These are phyloP conservation scores for Suillus clintonianus DNA, from an alignment of 768 basidiomycete species.

Conservation along the genomic window DNA sequence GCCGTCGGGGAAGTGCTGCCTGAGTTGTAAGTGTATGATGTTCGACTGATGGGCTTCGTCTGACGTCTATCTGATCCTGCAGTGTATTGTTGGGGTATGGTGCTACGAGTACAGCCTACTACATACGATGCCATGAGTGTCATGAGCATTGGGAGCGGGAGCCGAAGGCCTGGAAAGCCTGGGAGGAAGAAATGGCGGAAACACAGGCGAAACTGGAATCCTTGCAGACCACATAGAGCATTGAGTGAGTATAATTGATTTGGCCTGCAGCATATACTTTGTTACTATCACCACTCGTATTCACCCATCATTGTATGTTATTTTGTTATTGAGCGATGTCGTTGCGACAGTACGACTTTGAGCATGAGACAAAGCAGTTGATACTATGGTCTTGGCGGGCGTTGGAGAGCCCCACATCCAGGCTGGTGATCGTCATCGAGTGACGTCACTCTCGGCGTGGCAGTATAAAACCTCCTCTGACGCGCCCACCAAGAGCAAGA, in stretches of 20 bases:
- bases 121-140: conserved; percentile 54
- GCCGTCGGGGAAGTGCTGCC: conserved; percentile 57
- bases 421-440: not conserved
- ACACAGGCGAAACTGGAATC: conserved; percentile 36
- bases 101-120: conserved; percentile 40
- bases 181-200: conserved; percentile 45
- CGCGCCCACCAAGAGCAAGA: not conserved
- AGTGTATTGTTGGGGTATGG: conserved; percentile 46
- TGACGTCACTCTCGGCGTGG: not conserved
- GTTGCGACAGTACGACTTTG: no score
- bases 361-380: no score
- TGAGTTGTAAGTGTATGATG: conserved; percentile 52
- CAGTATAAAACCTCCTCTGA: not conserved
- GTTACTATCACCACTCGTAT: not conserved
- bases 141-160: conserved; percentile 36
- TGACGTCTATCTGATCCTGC: conserved; percentile 8
- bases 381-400: not conserved
- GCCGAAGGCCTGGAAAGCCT: conserved; percentile 40
- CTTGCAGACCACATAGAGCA: not conserved
- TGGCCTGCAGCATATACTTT: not conserved
- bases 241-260: not conserved
- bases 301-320: not conserved
- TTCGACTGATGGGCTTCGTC: conserved; percentile 2
- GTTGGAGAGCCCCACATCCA: not conserved
- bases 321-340: not conserved